Conservation (phyloP, 192 early-diverging fungal genomes). For the Chytriomyces sp. region DNA sequence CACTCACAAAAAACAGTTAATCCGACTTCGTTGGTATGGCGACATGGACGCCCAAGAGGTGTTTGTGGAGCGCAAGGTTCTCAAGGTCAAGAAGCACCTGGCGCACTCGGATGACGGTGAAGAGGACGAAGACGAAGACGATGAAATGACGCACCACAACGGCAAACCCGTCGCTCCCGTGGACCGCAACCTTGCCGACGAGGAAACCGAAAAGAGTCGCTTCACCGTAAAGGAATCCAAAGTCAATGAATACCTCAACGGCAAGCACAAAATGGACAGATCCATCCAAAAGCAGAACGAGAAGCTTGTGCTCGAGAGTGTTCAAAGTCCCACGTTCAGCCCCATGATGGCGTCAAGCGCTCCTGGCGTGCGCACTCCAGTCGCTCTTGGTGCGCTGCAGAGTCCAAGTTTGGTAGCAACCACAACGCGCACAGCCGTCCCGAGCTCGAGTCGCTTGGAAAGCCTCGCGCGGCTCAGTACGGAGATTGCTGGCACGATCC, state of each 20-base stretch:
- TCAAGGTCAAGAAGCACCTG: conserved; percentile 21
- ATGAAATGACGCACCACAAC: not conserved
- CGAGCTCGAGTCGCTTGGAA: conserved; percentile 42
- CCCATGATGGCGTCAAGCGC: not conserved
- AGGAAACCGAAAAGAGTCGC: conserved; percentile 78
- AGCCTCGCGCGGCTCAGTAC: conserved; percentile 68
- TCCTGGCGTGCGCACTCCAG: not conserved
- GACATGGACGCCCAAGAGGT: conserved; percentile 76
- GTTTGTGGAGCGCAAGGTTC: conserved; percentile 91
- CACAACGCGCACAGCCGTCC: conserved; percentile 23
- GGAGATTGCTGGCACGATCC: conserved; percentile 72
- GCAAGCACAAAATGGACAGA: conserved; percentile 72
- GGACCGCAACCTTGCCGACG: conserved; percentile 8
- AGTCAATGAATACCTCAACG: conserved; percentile 83
- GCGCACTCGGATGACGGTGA: not conserved
- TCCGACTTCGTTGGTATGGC: conserved; percentile 95
- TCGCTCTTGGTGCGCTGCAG: not conserved
- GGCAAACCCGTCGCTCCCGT: conserved; percentile 30
- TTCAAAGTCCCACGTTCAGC: not conserved
- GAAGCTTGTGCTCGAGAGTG: conserved; percentile 26
- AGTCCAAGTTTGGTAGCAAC: conserved; percentile 14
- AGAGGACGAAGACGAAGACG: conserved; percentile 4
- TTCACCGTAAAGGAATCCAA: conserved; percentile 94
- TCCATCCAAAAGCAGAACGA: conserved; percentile 64
- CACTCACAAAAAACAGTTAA: conserved; percentile 42